Conservation (phyloP, 495 filamentous ascomycete genomes). For the Hyaloscypha bicolor region DNA sequence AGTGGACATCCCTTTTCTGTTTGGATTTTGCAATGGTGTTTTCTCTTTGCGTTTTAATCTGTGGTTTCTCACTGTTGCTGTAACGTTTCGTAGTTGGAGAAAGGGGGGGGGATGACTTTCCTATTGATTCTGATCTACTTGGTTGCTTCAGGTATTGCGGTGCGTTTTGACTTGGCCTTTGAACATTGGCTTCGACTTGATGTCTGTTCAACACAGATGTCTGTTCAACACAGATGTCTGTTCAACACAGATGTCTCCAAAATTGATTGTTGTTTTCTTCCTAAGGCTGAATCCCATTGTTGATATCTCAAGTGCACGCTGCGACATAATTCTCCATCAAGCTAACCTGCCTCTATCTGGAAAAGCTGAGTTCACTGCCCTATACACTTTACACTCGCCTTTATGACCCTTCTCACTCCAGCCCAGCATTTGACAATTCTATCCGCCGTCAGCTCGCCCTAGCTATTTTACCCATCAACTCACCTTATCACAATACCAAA, state of each 20-base stretch:
- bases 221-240: too few relatives aligned
- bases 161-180: background rate
- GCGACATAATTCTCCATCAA: background rate
- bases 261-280: background rate
- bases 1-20: too few relatives aligned
- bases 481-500: conserved; percentile 33
- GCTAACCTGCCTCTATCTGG: background rate
- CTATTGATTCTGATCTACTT: background rate
- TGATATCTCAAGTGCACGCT: background rate
- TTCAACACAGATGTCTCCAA: background rate
- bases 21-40: background rate
- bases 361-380: conserved; percentile 15
- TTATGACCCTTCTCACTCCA: conserved; percentile 31
- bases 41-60: background rate
- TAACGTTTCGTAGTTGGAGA: background rate
- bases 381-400: conserved; percentile 26
- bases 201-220: background rate
- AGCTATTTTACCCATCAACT: conserved; percentile 4
- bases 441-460: background rate
- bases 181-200: background rate
- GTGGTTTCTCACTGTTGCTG: background rate
- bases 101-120: background rate
- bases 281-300: background rate
- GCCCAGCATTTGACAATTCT: conserved; percentile 26
- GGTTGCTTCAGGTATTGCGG: background rate